Evolutionary conservation across 2,329 filamentous ascomycete species (phyloP).

Genomic region (Botrytis porri): DNA sequence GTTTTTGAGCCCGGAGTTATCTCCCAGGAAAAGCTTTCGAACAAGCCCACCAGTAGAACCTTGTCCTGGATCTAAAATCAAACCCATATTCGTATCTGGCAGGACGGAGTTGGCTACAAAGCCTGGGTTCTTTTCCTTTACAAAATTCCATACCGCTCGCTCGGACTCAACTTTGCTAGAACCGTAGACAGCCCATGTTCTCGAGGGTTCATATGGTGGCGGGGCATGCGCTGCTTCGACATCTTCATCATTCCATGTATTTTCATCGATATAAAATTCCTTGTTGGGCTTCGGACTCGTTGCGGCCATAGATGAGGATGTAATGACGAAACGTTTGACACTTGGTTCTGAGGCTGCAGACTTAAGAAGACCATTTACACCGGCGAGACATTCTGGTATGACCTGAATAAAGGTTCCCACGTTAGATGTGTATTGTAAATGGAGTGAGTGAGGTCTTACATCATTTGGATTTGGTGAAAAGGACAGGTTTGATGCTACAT

Average conservation of each 20-base stretch:
- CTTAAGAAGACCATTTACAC: slow-evolving; percentile 37
- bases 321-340: slow-evolving; percentile 44
- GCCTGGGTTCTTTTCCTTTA: slow-evolving; percentile 36
- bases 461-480: slow-evolving; percentile 41
- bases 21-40: slow-evolving; percentile 30
- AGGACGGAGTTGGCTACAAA: slow-evolving; percentile 35
- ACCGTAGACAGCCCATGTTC: slow-evolving; percentile 36
- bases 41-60: slow-evolving; percentile 30
- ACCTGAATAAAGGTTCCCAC: neutral
- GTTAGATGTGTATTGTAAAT: neutral
- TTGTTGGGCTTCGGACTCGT: slow-evolving; percentile 29
- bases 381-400: slow-evolving; percentile 39
- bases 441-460: slow-evolving; percentile 29
- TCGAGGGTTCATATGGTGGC: slow-evolving; percentile 35
- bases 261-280: slow-evolving; percentile 28
- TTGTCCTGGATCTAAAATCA: slow-evolving; percentile 22
- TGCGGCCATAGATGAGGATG: slow-evolving; percentile 36
- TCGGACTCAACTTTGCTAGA: slow-evolving; percentile 44
- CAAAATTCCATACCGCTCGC: slow-evolving; percentile 42
- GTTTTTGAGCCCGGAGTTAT: neutral
- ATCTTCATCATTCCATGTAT: slow-evolving; percentile 40
- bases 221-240: slow-evolving; percentile 40
- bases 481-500: slow-evolving; percentile 41
- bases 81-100: slow-evolving; percentile 26
- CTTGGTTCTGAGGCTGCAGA: slow-evolving; percentile 38